Percentiles rank a stretch among this genome's conserved stretches.
Conservation (phyloP, 2,329 filamentous ascomycete species). For the Fusarium circinatum region DNA sequence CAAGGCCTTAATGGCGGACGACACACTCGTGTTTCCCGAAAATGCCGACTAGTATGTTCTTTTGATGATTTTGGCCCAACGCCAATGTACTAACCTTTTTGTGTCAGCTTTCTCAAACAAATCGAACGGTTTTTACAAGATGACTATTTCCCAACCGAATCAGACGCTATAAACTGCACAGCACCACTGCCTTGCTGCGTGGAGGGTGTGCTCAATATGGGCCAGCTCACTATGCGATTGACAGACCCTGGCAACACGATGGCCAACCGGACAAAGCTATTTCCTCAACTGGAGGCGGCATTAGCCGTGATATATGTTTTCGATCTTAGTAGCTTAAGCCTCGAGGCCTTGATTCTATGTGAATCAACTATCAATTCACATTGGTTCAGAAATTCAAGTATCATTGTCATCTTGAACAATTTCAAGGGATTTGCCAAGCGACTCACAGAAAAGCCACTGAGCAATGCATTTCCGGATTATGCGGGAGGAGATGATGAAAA, state of each 20-base stretch:
- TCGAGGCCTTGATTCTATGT: neutral
- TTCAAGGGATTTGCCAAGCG: neutral
- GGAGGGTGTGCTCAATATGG: neutral
- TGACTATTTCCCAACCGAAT: accelerated
- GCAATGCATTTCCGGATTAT: neutral
- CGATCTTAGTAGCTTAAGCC: accelerated
- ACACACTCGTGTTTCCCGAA: accelerated
- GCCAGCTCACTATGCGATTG: neutral
- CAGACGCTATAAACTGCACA: neutral
- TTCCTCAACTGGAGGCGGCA: neutral
- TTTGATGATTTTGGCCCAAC: neutral
- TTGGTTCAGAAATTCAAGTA: neutral
- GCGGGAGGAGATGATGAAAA: neutral
- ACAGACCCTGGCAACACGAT: neutral
- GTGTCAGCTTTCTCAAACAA: neutral
- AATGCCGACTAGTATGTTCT: neutral
- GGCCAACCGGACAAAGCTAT: neutral
- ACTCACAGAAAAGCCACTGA: neutral
- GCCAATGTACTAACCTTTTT: neutral
- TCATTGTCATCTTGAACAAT: neutral
- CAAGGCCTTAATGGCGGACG: neutral
- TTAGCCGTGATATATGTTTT: neutral
- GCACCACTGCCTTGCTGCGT: neutral
- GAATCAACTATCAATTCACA: neutral
- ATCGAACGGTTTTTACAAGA: neutral